phyloP scores from a whole-genome alignment of 495 filamentous ascomycete species.

The Daldinia decipiens region DNA sequence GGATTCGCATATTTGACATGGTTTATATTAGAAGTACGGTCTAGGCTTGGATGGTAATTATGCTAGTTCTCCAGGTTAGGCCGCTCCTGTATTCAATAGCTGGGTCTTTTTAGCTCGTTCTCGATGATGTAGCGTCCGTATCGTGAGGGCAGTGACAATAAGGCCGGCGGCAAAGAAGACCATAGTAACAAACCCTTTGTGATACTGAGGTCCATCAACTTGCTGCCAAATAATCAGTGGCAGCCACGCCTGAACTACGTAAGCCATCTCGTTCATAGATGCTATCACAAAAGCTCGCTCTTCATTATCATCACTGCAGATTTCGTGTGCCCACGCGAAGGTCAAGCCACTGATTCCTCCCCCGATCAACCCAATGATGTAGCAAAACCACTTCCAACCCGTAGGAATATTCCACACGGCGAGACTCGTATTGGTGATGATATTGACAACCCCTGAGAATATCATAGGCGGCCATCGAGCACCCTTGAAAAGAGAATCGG shows the following conservation, averaged over 20 bases:
- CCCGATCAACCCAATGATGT: slow-evolving; percentile 58
- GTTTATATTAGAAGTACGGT: background rate
- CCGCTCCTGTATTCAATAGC: slow-evolving; percentile 9
- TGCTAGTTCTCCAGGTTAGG: slow-evolving; percentile 8
- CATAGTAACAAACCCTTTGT: slow-evolving; percentile 57
- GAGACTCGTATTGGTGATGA: slow-evolving; percentile 53
- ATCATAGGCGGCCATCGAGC: slow-evolving; percentile 64
- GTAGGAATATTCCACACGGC: slow-evolving; percentile 56
- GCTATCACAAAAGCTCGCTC: slow-evolving; percentile 64
- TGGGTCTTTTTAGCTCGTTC: slow-evolving; percentile 49
- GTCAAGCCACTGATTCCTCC: slow-evolving; percentile 51
- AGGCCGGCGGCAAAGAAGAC: slow-evolving; percentile 51
- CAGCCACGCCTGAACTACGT: slow-evolving; percentile 56
- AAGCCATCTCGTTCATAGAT: slow-evolving; percentile 58
- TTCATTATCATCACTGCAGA: slow-evolving; percentile 61
- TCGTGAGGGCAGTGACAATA: slow-evolving; percentile 52
- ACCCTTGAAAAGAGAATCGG: slow-evolving; percentile 64
- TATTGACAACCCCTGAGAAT: slow-evolving; percentile 54
- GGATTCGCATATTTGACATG: background rate
- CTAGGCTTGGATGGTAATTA: background rate
- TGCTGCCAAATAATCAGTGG: slow-evolving; percentile 61
- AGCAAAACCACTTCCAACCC: slow-evolving; percentile 59
- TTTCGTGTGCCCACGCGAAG: slow-evolving; percentile 65
- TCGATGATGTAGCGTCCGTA: slow-evolving; percentile 54
- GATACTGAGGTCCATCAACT: slow-evolving; percentile 57